Base-by-base conservation (phyloP, 768 basidiomycete genomes). In the Kwoniella heveanensis region DNA sequence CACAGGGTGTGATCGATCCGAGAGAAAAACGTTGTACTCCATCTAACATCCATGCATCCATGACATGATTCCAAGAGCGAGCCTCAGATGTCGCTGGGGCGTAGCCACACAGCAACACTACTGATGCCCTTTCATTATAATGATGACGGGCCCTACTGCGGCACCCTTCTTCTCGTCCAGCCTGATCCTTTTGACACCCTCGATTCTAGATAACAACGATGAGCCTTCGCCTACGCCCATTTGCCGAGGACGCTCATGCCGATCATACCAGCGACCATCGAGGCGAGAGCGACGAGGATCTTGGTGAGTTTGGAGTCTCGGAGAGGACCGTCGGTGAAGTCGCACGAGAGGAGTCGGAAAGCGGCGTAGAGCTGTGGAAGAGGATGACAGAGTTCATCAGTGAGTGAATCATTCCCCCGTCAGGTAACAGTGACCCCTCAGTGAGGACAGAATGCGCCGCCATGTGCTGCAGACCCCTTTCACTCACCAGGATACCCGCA, bases 181-280 rank as follows among this genome's bases (percentile, higher is more conserved):
- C n/a, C n/a, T n/a, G n/a, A n/a, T n/a, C n/a, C n/a, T n/a, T n/a
- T n/a, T n/a, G n/a, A n/a, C n/a, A n/a, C n/a, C n/a, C n/a, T n/a
- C 32, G 32, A 32, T 32, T 32, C 32, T 32, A 13, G n/a, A n/a
- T n/a, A n/a, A n/a, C n/a, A n/a, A n/a, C n/a, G n/a, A n/a, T n/a
- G n/a, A n/a, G 15, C 48, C 21, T 25, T 13, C 3, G 39, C 47
- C 25, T 68, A 74, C 6, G 70, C 75, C 70, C 73, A 77, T 39
- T 72, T 74, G n/a, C 75, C 75, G 9, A 77, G 60, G 10, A 77
- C 72, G 50, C 68, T 70, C 75, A 77, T 77, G 21, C 57, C 70
- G 51, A 77, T 68, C 58, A 77, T 61, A 8, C 75, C 75, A 1
- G 61, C 56, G 1, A 72, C 46, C 49, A 74, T 39, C 7, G 75